Base-by-base conservation (phyloP, 352 stramenopile species). In the Pythium diclinum region DNA sequence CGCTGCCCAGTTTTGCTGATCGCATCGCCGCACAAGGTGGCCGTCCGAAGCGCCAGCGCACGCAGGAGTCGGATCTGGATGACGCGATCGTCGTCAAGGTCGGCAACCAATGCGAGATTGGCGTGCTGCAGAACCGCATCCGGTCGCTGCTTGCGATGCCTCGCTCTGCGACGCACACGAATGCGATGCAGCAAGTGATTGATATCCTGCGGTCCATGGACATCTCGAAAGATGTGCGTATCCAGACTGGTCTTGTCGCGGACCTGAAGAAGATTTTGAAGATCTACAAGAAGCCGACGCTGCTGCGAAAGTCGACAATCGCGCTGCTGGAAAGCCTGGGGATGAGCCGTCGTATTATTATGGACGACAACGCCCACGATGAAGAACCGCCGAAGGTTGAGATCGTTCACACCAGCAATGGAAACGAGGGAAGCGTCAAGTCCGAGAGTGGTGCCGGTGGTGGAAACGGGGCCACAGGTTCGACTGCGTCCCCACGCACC, bases 191-290 rank as follows among this genome's bases (percentile, higher is more conserved):
- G 59, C 85, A 94, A 68, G 82, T 89, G 8, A 61, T 94, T 19
- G 83, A 94, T 65, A 70, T 94, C n/a, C 53, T 94, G 70, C 83
- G 83, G 13, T 71, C 79, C 47, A 87, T 94, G 77, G 85, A 89
- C 16, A 71, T 94, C 34, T 72, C 85, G 3, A 73, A 72, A 4
- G 83, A 92, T n/a, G 81, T 90, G 23, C 81, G 83, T 16, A 79
- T 91, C 21, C 78, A 90, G 54, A 89, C 83, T 8, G 78, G 77
- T 3, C 57, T 94, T 13, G 82, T 91, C 21, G 80, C 77, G 0
- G 82, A 94, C 23, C 61, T 94, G 23, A 92, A 94, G 72, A 79
- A 74, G 34, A 83, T 94, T 63, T 68, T 94, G 25, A 91, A 88
- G 59, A 68, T 73, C 0, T 92, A 89, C 64, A 88, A 79, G 63